phyloP scores from a whole-genome alignment of 23 red algal species.

The Cyanidiococcus yangmingshanensis region DNA sequence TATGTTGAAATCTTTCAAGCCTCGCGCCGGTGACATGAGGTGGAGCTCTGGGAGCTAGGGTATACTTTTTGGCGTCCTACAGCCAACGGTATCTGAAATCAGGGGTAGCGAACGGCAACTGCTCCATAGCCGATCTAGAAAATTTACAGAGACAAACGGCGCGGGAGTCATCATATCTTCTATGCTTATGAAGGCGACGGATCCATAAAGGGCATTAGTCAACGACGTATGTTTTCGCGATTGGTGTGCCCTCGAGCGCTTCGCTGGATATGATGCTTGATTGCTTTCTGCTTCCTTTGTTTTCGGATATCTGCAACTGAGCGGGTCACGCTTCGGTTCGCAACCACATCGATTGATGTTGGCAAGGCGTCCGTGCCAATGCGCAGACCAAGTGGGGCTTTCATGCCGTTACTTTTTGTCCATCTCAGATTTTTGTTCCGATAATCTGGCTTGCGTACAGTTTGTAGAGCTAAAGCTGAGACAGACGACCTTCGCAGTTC shows the following conservation, averaged over 20 bases:
- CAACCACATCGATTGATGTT: neutral
- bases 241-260: neutral
- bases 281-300: neutral
- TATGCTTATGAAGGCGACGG: too few species aligned
- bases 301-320: neutral
- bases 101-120: too few species aligned
- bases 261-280: neutral
- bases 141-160: too few species aligned
- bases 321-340: neutral
- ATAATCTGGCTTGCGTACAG: conserved; percentile 14
- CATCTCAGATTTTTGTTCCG: neutral
- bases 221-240: neutral
- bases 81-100: too few species aligned
- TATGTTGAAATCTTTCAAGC: too few species aligned
- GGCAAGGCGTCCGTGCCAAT: conserved; percentile 2
- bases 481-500: neutral
- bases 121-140: too few species aligned
- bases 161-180: too few species aligned
- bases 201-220: too few species aligned
- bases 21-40: too few species aligned
- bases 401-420: neutral
- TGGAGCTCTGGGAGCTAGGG: too few species aligned
- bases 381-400: neutral
- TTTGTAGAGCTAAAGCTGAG: neutral
- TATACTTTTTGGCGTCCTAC: too few species aligned